Evolutionary conservation across 345 rosid genomes (phyloP), one percentile per base, ranked within the genome.

Genomic region (Lumnitzera littorea): DNA sequence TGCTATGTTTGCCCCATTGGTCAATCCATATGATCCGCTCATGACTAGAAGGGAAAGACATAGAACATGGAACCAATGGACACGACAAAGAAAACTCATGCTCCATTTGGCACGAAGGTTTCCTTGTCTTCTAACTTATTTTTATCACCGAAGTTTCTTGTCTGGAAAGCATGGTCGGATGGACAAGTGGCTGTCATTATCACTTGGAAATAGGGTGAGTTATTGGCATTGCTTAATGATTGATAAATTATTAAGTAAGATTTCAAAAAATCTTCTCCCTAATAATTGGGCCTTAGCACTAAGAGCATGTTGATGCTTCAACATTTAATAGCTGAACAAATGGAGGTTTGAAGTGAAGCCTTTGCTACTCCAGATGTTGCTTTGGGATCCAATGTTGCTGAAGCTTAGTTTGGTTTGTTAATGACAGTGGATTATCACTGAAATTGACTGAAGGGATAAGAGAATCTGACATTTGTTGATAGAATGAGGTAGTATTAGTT

Each of bases 1-100:
- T 9, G 91, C 78, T 23, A 74, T 82, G 81, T 72, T 85, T 72
- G 86, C 91, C 69, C 86, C 91, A 12, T 65, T 83, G 78, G 88
- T 83, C 48, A 85, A 80, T 75, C 88, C 91, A 10, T 85, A 79
- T 60, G 86, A 85, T 74, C 67, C 80, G 46, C 17, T 77, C 51
- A 83, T 85, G 88, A 80, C 67, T 49, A 83, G 64, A 73, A 65
- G 43, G 17, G 91, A 85, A 75, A 71, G 73, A 73, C 58, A 56
- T 56, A 62, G 78, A 60, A 77, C 62, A 50, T 85, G 91, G 91
- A 78, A 71, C 60, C 72, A 73, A 55, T 83, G 88, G 91, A 71
- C 81, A 1, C 64, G 55, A 24, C 76, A 51, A 70, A 83, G 84
- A 72, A 85, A 77, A 75, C 73, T 83, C 50, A 76, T 81, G 84